These are phyloP conservation scores for Discostella stelligeroides DNA, from an alignment of 108 stramenopile genomes.

Conservation along the genomic window DNA sequence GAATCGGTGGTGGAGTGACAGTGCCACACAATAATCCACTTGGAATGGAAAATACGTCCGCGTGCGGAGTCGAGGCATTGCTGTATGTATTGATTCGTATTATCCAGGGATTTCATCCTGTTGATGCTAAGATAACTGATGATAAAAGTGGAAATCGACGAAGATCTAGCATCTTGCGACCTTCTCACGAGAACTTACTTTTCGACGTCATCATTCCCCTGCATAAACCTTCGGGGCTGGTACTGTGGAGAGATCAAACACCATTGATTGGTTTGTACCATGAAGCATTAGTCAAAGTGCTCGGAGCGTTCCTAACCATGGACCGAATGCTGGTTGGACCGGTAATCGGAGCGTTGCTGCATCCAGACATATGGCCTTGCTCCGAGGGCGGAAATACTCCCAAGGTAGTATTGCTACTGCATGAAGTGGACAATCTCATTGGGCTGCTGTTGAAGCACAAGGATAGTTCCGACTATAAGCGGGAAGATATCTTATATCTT, in stretches of 20 bases:
- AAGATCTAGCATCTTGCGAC: constrained; percentile 21
- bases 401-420: constrained; percentile 78
- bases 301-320: constrained; percentile 53
- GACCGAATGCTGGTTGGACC: constrained; percentile 49
- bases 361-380: constrained; percentile 73
- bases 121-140: too few species aligned
- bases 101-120: constrained; percentile 50
- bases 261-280: constrained; percentile 78
- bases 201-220: constrained; percentile 72
- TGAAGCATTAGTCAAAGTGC: constrained; percentile 73
- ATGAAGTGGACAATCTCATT: constrained; percentile 81
- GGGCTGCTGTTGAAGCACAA: constrained; percentile 41
- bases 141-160: too few species aligned
- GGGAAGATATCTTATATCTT: constrained; percentile 2
- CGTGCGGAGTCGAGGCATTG: constrained; percentile 61
- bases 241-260: constrained; percentile 86
- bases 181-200: constrained; percentile 58
- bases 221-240: constrained; percentile 81
- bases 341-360: constrained; percentile 56
- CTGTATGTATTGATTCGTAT: constrained; percentile 61
- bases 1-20: too few species aligned
- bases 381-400: constrained; percentile 67
- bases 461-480: constrained; percentile 23
- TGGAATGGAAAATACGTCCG: constrained; percentile 70
- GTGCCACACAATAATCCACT: too few species aligned